These are phyloP conservation scores for Xylariaceae sp. DNA, from an alignment of 2,329 filamentous ascomycete species.

Conservation along the genomic window DNA sequence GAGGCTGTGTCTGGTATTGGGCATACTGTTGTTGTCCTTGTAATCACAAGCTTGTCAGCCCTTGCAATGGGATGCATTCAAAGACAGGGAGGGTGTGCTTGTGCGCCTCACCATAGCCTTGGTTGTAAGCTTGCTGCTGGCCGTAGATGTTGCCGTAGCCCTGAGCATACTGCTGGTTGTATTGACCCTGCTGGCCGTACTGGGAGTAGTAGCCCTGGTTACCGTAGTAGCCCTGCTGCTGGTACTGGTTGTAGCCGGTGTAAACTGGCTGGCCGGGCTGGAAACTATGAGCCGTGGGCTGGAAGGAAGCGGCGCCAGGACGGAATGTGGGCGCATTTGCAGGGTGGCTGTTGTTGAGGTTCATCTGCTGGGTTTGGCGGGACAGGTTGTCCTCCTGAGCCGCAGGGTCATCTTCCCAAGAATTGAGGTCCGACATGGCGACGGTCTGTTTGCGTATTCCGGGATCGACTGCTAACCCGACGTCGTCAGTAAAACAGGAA, in stretches of 20 bases:
- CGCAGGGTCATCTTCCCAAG: slow-evolving; percentile 85
- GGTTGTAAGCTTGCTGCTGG: slow-evolving; percentile 39
- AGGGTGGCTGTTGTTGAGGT: slow-evolving; percentile 53
- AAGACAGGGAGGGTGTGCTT: not conserved
- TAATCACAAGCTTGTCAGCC: slow-evolving; percentile 5
- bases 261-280: slow-evolving; percentile 66
- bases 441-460: slow-evolving; percentile 16
- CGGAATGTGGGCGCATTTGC: slow-evolving; percentile 54
- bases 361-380: slow-evolving; percentile 70
- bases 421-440: slow-evolving; percentile 83
- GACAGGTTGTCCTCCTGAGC: slow-evolving; percentile 74
- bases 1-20: slow-evolving; percentile 47
- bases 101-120: slow-evolving; percentile 37
- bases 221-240: slow-evolving; percentile 39
- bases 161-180: slow-evolving; percentile 46
- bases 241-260: slow-evolving; percentile 54
- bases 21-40: slow-evolving; percentile 49
- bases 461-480: not conserved
- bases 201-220: slow-evolving; percentile 47
- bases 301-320: slow-evolving; percentile 65
- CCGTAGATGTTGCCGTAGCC: slow-evolving; percentile 49
- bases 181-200: slow-evolving; percentile 38
- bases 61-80: not conserved
- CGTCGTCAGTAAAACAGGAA: not conserved
- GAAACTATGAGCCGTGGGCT: slow-evolving; percentile 65